A percentile compares a stretch with the other conserved stretches of the same genome.
Evolutionary conservation across 83 land plant genomes (phyloP).

Genomic region (Isoetes engelmannii): DNA sequence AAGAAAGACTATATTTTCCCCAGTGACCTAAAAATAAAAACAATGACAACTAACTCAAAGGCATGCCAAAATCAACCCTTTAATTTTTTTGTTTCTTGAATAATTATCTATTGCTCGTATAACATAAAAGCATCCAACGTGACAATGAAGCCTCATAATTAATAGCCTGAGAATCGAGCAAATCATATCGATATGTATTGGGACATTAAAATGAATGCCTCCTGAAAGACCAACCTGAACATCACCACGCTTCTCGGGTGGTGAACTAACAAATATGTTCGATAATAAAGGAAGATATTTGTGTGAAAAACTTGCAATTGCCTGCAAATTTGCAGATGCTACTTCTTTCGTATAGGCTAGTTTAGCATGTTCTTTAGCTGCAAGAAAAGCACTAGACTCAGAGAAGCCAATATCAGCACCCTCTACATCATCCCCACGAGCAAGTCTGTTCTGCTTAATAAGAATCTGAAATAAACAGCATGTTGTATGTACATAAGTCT

Average conservation of each 20-base stretch:
- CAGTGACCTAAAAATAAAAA: no score
- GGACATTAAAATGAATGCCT: no score
- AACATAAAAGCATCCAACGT: no score
- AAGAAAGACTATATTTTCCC: no score
- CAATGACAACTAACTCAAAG: no score
- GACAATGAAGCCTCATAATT: no score
- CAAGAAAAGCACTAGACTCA: constrained; percentile 11
- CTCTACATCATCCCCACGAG: constrained; percentile 43
- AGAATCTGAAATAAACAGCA: constrained; percentile 24
- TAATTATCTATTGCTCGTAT: no score
- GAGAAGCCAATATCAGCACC: constrained; percentile 25
- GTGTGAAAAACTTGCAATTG: constrained; percentile 42
- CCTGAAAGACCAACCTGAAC: constrained; percentile 70
- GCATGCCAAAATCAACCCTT: no score
- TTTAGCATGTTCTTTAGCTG: constrained; percentile 36
- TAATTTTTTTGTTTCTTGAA: no score
- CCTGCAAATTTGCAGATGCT: constrained; percentile 47
- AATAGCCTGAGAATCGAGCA: no score
- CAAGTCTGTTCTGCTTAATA: constrained; percentile 34
- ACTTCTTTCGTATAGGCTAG: constrained; percentile 43
- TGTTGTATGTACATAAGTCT: no score
- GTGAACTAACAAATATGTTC: constrained; percentile 38
- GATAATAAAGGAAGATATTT: constrained; percentile 51
- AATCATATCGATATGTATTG: no score
- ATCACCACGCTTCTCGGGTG: constrained; percentile 58